phyloP scores from a whole-genome alignment of 1,139 yeast genomes.

The Diutina neorugosa region DNA sequence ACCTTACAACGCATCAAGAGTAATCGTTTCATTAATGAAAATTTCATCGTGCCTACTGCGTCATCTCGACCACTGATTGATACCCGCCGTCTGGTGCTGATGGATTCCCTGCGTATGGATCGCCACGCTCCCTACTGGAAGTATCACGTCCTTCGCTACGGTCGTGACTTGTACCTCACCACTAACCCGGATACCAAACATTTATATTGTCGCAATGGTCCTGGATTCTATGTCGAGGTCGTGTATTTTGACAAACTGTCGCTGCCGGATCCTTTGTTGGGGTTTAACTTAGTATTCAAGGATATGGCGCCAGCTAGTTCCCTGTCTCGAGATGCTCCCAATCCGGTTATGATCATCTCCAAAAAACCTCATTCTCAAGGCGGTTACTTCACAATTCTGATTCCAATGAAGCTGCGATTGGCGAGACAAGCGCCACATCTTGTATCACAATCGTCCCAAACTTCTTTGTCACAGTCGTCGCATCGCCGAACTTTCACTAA shows the following conservation, averaged over 20 bases:
- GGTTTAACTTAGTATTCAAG: constrained; percentile 22
- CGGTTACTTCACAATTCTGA: constrained; percentile 19
- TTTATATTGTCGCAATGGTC: constrained; percentile 42
- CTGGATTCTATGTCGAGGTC: constrained; percentile 41
- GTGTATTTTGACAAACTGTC: constrained; percentile 7
- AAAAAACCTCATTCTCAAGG: constrained; percentile 18
- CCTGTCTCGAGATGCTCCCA: constrained; percentile 12
- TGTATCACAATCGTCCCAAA: constrained; percentile 11
- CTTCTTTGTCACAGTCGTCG: not conserved
- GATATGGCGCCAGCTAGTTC: constrained; percentile 17
- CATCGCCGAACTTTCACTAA: not conserved
- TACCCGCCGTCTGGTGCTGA: not conserved
- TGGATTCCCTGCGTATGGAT: not conserved
- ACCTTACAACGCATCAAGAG: not conserved
- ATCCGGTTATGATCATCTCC: constrained; percentile 18
- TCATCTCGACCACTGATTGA: not conserved
- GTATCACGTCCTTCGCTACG: constrained; percentile 41
- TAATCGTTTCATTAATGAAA: not conserved
- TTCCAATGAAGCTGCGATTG: not conserved
- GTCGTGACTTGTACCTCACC: constrained; percentile 39
- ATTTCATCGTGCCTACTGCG: not conserved
- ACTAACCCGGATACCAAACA: constrained; percentile 50
- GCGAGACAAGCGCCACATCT: constrained; percentile 10
- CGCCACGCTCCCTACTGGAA: constrained; percentile 33
- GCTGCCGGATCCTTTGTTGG: constrained; percentile 7